Evolutionary conservation across 441 rosid species (phyloP), one percentile per base, ranked within the genome.

Genomic region (Pelargonium fulgidum): DNA sequence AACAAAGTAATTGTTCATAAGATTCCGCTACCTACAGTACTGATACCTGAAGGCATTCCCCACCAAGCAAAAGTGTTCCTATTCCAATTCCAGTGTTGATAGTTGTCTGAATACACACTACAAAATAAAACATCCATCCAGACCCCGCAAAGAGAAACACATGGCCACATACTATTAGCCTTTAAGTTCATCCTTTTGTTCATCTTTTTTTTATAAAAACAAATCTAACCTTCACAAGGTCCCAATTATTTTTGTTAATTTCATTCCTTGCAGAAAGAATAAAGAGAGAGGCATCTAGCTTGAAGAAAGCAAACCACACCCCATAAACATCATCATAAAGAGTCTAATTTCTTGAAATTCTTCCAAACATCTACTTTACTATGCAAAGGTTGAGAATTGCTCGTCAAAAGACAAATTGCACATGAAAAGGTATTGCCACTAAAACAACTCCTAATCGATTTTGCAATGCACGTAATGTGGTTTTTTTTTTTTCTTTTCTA

Each of bases 11-110:
- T 42, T 42, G 10, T 7, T 6, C 11, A 10, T 6, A 42, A 42
- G 11, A 42, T 42, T 42, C 7, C 4, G 11, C 7, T 10, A 42
- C 9, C 4, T 42, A 42, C 47, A 6, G 47, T 42, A 2, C 4
- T 41, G 47, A 42, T 47, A 85, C 89, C 85, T 87, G 83, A 39
- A 87, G 81, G 70, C 81, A 76, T 65, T 87, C 85, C 7, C 89
- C 88, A 44, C 87, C 89, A 16, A 85, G 79, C 68, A 83, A 80
- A 45, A 67, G 64, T 4, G 78, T 58, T 3, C 11, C 62, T 67
- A 85, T 81, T 10, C 84, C 88, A 14, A 86, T 82, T 66, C 86
- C 89, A 69, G 78, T 84, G 78, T 88, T 83, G 68, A 81, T 76
- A 6, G 76, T 70, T 42, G 84, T 68, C 62, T 87, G 89, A 42